Percentiles rank a stretch among this genome's conserved stretches.
Conservation (phyloP, 2,329 filamentous ascomycete species). For the Allantophomopsis lycopodina region DNA sequence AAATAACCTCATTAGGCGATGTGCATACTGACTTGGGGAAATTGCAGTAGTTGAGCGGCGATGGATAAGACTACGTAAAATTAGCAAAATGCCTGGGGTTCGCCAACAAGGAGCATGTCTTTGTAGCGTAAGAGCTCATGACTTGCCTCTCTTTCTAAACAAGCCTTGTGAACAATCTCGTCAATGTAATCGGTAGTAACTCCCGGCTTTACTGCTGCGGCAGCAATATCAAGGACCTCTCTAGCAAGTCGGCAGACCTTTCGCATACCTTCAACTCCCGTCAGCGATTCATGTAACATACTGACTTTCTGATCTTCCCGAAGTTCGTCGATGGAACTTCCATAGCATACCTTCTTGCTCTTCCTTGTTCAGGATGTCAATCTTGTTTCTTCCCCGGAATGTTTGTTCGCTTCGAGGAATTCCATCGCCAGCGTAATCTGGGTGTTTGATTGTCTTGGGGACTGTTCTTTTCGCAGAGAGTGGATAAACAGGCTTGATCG, state of each 20-base stretch:
- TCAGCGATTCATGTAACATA: too few species aligned
- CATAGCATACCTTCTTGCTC: conserved; percentile 42
- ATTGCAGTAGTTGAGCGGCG: conserved; percentile 85
- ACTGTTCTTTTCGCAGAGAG: conserved; percentile 60
- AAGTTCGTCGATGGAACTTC: background rate
- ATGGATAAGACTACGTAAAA: conserved; percentile 66
- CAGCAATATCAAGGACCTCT: conserved; percentile 88
- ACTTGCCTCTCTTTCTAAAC: conserved; percentile 78
- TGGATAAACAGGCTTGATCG: conserved; percentile 76
- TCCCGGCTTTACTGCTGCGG: conserved; percentile 71
- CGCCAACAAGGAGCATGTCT: background rate
- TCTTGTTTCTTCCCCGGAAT: conserved; percentile 60
- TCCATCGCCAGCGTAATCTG: conserved; percentile 81
- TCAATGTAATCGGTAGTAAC: conserved; percentile 95
- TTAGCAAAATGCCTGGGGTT: conserved; percentile 7
- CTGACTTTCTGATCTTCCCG: too few species aligned
- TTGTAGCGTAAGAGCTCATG: too few species aligned
- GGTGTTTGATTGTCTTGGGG: conserved; percentile 67
- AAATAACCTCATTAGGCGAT: conserved; percentile 93
- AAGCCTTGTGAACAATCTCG: conserved; percentile 88
- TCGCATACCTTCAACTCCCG: conserved; percentile 50
- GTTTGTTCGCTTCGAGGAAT: conserved; percentile 48
- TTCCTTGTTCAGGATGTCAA: conserved; percentile 67
- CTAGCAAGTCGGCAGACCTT: conserved; percentile 78
- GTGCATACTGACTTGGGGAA: conserved; percentile 98